Evolutionary conservation across 495 filamentous ascomycete species (phyloP), one percentile per base, ranked within the genome.

Genomic region (Cercophora sp.): DNA sequence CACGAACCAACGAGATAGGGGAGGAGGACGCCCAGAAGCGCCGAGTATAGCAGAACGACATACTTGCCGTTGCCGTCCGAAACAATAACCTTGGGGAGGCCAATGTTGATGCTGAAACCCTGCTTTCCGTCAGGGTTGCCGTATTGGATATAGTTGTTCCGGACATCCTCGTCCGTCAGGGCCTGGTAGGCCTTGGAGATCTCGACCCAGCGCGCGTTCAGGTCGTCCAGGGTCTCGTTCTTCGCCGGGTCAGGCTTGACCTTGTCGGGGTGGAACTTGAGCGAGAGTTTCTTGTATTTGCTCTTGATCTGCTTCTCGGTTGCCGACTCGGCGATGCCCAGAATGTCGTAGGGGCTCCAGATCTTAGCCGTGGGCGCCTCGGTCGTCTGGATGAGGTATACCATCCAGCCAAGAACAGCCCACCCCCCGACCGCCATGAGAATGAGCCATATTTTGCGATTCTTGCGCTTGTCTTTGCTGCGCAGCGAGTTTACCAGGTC

Each of bases 101-200:
- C 93, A 59, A 98, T 97, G 53, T 95, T 92, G 64, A 97, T 96
- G 70, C 91, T 96, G 76, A 87, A 92, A 63, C 90, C 91, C 68
- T 98, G 93, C 75, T 96, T 96, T 47, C 93, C 93, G 65, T 98
- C 93, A 5, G 93, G 93, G 68, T 98, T 90, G 39, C 93, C 93
- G 67, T 85, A 98, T 66, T 96, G 88, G 29, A 91, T 83, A 65
- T 86, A 97, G 74, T 98, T 98, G 68, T 96, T 94, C 44, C 94
- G 87, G 37, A 97, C 79, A 32, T 97, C 93, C 69, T 97, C 93
- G 61, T 98, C 93, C 8, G 94, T 97, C 36, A 98, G 77, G 6
- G 94, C 85, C 70, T 97, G 96, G 78, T 96, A 96, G 4, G 93
- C 93, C 74, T 98, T 97, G 43, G 89, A 88, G 53, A 97, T 75